Base-by-base conservation (phyloP, 129 eudicot species). In the Saposhnikovia divaricata region DNA sequence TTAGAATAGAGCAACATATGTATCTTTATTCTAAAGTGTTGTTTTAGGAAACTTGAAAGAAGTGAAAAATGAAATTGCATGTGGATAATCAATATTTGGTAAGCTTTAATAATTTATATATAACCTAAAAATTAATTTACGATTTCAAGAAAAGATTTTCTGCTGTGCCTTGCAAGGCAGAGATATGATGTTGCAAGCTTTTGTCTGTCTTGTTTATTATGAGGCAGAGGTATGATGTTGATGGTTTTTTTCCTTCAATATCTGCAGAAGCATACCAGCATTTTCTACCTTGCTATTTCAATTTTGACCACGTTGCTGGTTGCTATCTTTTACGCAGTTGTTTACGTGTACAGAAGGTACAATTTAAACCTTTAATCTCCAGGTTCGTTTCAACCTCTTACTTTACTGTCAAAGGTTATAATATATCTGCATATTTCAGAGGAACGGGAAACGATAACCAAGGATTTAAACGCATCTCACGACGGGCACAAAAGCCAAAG, bases 311-410 rank as follows among this genome's bases (percentile, higher is more conserved):
- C 88, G 83, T 82, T 93, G 97, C 79, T 93, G 83, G 88, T 93
- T 55, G 93, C 97, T 44, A 48, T 93, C 80, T 93, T 93, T 85
- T 93, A 93, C 85, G 79, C 79, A 40, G 78, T 91, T 42, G 93
- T 93, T 38, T 93, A 77, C 87, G 75, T 93, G 86, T 89, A 87
- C 84, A 94, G 87, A 83, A 93, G 97, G 98, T 93, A 81, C 80
- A 40, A 39, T 78, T 66, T 40, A 31, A 70, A 69, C 81, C 37
- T 53, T 79, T 72, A 43, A 37, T 69, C 44, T 57, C 73, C 39
- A 7, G 39, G 44, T 70, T 77, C 66, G 77, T n/a, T 65, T 27
- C 61, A 11, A 74, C 15, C 46, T 34, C 9, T 23, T 25, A 66
- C 73, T 78, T 78, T 7, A 59, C 19, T 31, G 59, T 76, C 11